A percentile compares a stretch with the other conserved stretches of the same genome.
Evolutionary conservation across 2,329 filamentous ascomycete genomes (phyloP).

Genomic region (Fonsecaea monophora): DNA sequence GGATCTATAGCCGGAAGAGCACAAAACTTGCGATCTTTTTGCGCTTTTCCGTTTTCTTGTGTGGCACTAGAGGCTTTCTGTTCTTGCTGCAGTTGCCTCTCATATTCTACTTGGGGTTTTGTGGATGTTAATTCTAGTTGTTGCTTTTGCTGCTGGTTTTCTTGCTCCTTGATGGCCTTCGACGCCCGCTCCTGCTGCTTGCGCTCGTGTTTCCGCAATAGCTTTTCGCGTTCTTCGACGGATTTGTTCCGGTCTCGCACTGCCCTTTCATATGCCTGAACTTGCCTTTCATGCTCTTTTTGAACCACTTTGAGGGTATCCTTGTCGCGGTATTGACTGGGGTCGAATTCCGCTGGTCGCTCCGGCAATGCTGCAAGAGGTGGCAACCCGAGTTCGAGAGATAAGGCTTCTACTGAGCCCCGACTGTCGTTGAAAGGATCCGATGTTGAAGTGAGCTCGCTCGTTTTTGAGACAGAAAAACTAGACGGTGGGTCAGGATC

Average conservation of each 20-base stretch:
- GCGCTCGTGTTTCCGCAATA: constrained; percentile 39
- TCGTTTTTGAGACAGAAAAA: constrained; percentile 9
- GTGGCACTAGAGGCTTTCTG: constrained; percentile 33
- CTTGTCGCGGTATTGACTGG: constrained; percentile 67
- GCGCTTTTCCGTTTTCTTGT: constrained; percentile 45
- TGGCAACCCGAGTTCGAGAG: constrained; percentile 46
- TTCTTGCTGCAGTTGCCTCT: constrained; percentile 27
- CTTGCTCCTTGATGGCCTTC: constrained; percentile 43
- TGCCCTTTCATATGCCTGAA: constrained; percentile 70
- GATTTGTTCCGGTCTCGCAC: constrained; percentile 71
- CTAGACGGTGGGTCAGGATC: constrained; percentile 15
- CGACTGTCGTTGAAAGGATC: not conserved
- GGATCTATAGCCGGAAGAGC: constrained; percentile 67
- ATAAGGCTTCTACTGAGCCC: not conserved
- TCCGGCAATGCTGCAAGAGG: constrained; percentile 60
- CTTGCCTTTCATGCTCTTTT: constrained; percentile 67
- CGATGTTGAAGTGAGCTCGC: not conserved
- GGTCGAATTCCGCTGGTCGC: constrained; percentile 63
- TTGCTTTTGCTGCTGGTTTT: constrained; percentile 41
- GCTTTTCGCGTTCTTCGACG: constrained; percentile 49
- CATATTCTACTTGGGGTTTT: constrained; percentile 34
- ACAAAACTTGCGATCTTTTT: constrained; percentile 78
- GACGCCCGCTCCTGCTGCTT: constrained; percentile 30
- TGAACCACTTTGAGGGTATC: constrained; percentile 71
- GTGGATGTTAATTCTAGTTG: constrained; percentile 38